Evolutionary conservation across 2,329 filamentous ascomycete genomes (phyloP), one percentile per base, ranked within the genome.

Genomic region (Dryadomyces quercus-mongolicae): DNA sequence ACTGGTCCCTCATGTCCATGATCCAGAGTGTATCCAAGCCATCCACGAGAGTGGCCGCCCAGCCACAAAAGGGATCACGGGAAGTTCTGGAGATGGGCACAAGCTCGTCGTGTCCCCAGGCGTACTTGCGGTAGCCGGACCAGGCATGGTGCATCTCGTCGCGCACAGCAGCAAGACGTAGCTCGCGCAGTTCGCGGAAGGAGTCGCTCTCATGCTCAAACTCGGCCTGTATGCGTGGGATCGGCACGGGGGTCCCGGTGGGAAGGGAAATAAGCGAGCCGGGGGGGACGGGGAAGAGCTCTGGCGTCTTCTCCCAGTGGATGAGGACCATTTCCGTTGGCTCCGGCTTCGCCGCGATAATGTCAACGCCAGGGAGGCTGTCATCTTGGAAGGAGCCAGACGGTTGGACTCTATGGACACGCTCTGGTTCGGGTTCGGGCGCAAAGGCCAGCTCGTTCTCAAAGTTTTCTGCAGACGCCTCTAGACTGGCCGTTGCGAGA

Each of bases 21-120:
- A 95, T 91, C 86, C 87, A 94, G 2, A 95, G 73, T 0, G 88
- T 91, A 64, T 95, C 89, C 52, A 92, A 71, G 1, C 81, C 74
- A 70, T 95, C 90, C 5, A 95, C 86, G 57, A 95, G 66, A 0
- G 90, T 94, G 16, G 90, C 90, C 18, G 87, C 87, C 90, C 90
- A 95, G 51, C 86, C 88, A 64, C 89, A 92, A 67, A 97, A 97
- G 0, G 89, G 88, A 64, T 96, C 86, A 18, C 81, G 80, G 59
- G 74, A 81, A 15, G 70, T 72, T 52, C 83, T 83, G 34, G 80
- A 78, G 10, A 92, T 73, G 2, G 93, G 93, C 47, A 71, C 77
- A 16, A 97, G 70, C 70, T 97, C 93, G 64, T 97, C 93, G 61
- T 94, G 87, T 58, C 84, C 80, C 81, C 88, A 93, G 12, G 91